phyloP scores from a whole-genome alignment of 108 stramenopile species.

The Cylindrotheca fusiformis region DNA sequence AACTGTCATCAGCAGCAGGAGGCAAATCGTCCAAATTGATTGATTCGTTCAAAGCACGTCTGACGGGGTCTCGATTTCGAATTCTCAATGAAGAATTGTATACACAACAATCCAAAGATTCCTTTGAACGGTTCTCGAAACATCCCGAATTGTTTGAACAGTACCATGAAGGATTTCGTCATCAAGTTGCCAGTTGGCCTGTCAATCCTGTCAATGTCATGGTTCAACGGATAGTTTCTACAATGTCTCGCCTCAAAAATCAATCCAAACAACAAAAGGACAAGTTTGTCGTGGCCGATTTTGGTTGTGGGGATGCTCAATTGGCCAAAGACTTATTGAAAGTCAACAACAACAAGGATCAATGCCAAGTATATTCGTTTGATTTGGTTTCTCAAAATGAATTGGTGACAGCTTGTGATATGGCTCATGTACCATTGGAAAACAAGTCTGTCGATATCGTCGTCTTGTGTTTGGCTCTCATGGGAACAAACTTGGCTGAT shows the following conservation, averaged over 20 bases:
- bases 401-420: conserved; percentile 94
- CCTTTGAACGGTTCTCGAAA: conserved; percentile 73
- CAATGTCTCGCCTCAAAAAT: not conserved
- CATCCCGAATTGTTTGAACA: conserved; percentile 94
- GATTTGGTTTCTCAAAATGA: conserved; percentile 90
- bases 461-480: conserved; percentile 95
- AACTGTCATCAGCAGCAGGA: conserved; percentile 27
- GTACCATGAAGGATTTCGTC: conserved; percentile 96
- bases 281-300: conserved; percentile 86
- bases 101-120: conserved; percentile 72
- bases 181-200: conserved; percentile 95
- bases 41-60: conserved; percentile 61
- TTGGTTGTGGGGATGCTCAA: conserved; percentile 98
- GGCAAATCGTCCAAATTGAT: conserved; percentile 7
- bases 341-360: conserved; percentile 13
- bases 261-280: conserved; percentile 8
- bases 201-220: conserved; percentile 96
- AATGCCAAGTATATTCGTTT: conserved; percentile 89
- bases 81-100: conserved; percentile 97
- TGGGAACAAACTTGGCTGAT: conserved; percentile 95
- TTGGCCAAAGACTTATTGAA: conserved; percentile 73
- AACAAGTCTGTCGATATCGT: conserved; percentile 87
- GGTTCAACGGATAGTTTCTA: conserved; percentile 54
- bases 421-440: conserved; percentile 89
- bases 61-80: conserved; percentile 95